Base-by-base conservation (phyloP, 805 yeast species). In the Lipomyces sp. region DNA sequence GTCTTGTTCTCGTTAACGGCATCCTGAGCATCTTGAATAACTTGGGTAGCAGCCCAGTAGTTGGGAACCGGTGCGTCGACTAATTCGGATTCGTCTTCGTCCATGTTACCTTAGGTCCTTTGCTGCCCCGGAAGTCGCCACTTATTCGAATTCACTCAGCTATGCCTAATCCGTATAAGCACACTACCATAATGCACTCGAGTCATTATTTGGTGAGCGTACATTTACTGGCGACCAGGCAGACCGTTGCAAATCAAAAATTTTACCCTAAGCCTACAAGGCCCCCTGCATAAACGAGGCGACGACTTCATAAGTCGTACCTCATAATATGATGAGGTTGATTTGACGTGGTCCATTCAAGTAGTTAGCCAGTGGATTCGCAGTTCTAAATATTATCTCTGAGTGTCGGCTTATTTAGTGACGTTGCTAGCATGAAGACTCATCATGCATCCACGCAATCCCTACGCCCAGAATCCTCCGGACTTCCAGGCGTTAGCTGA, bases 391-490 rank as follows among this genome's bases (percentile, higher is more conserved):
- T 37, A 42, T 42, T 42, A n/a, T 42, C 42, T 30, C 3, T 13
- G 11, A 35, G 24, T 32, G n/a, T 32, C 33, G 18, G 33, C 35
- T 18, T 13, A 11, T 24, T 15, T 33, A n/a, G 34, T 29, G 30
- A 30, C 11, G 24, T 57, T n/a, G 30, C 7, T 45, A 35, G 30
- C 51, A 35, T 33, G 42, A 18, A 11, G 39, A 50, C 13, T 7
- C 8, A 11, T 18, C 7, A 69, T 69, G 71, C 71, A 69, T 34
- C 68, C 62, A 8, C 69, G 71, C 35, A 69, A 64, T 53, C 51
- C 45, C 1, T 64, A 65, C 45, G 56, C 57, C 18, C 10, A 33
- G 13, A 30, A 39, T 29, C 53, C 58, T 8, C 66, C 64, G 5
- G 60, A 67, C 39, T 69, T 70, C 37, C 34, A 30, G 1, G 60